Evolutionary conservation across 768 basidiomycete species (phyloP).

Genomic region (Pisolithus orientalis): DNA sequence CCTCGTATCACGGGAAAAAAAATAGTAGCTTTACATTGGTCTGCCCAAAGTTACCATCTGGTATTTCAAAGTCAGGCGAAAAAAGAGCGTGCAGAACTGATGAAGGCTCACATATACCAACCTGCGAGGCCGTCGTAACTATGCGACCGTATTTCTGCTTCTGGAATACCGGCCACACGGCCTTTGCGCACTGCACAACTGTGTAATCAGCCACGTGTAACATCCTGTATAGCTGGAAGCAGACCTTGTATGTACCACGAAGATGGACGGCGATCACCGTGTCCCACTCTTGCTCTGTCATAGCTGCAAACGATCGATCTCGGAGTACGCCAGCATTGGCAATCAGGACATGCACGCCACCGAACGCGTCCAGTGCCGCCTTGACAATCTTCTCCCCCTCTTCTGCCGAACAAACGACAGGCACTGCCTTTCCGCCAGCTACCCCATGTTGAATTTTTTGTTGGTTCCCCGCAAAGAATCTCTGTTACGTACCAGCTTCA

Average conservation of each 20-base stretch:
- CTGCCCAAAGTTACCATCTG: conserved; percentile 94
- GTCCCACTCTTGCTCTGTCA: conserved; percentile 95
- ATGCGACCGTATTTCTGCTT: conserved; percentile 96
- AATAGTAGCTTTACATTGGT: conserved; percentile 53
- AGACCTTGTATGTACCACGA: conserved; percentile 83
- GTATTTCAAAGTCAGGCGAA: not conserved
- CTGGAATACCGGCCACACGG: conserved; percentile 95
- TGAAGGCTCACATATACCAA: conserved; percentile 76
- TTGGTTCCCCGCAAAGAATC: not conserved
- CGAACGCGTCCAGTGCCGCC: conserved; percentile 79
- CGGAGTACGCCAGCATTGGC: conserved; percentile 93
- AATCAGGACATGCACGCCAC: conserved; percentile 78
- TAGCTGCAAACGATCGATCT: conserved; percentile 86
- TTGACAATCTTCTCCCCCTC: conserved; percentile 90
- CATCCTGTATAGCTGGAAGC: conserved; percentile 1
- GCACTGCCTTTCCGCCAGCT: conserved; percentile 87
- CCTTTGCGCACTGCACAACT: conserved; percentile 70
- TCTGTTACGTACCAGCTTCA: conserved; percentile 48
- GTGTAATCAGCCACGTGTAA: not conserved
- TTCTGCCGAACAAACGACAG: conserved; percentile 83
- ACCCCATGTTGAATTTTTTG: not conserved
- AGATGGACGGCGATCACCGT: conserved; percentile 84
- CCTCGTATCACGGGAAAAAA: not conserved
- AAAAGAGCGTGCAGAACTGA: not conserved
- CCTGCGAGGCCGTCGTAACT: conserved; percentile 88